Evolutionary conservation across 176 grass and related monocot species (phyloP), one percentile per base, ranked within the genome.

Genomic region (Metroxylon sagu): DNA sequence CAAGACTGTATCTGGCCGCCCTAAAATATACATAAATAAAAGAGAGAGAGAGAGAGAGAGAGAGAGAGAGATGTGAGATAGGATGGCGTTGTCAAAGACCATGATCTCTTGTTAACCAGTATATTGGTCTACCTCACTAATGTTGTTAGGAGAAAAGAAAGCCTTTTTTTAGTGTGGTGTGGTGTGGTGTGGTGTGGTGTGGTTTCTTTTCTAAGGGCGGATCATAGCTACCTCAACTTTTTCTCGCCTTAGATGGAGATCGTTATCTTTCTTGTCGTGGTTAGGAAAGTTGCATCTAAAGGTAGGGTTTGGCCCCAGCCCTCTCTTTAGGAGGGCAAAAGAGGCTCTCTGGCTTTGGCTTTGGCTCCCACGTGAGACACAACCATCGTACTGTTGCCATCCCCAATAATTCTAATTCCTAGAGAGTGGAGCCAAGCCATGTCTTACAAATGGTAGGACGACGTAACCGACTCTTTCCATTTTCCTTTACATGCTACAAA

Each of bases 211-310:
- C 64, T 10, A 48, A 51, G 30, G 28, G 19, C 19, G 30, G 19
- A 62, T 49, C 25, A 17, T n/a, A 25, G 18, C 50, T 25, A 7
- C 17, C 16, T 15, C 49, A 61, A 52, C 35, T 52, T 50, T 19
- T 12, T 27, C 4, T 12, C 21, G 58, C 26, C 50, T 80, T 64
- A 48, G 49, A 35, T 60, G 54, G 25, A 77, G 48, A 85, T 80
- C 50, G 69, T 65, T 85, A 63, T 76, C 83, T 54, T 31, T 68
- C 26, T 50, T 61, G 73, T 70, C 54, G 50, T 80, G 77, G 73
- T 67, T 73, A 60, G 54, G 35, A 43, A 43, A 7, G 35, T 43
- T 43, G 5, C 6, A 43, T 43, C 35, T 7, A 43, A 43, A 43
- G 35, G 35, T 43, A 43, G 35, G 35, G 35, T 43, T 43, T 14